Evolutionary conservation across 1,284 basidiomycete genomes (phyloP), one percentile per base, ranked within the genome.

Genomic region (Xanthoconium separans): DNA sequence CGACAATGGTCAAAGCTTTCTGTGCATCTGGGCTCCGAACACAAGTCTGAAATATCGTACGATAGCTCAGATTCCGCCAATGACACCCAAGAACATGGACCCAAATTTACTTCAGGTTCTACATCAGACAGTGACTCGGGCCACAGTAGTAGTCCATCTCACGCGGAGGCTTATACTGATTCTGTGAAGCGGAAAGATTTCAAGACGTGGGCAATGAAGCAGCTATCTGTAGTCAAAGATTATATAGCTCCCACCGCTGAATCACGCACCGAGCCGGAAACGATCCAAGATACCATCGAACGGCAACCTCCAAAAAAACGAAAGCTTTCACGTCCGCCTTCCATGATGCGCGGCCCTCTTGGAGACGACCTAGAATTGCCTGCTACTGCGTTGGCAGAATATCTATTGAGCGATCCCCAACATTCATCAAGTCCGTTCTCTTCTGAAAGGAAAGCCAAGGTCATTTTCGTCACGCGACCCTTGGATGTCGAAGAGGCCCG

Each of bases 171-270:
- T 48, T 13, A 59, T 53, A 20, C 53, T 56, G 10, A 50, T 44
- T 55, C 68, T 59, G 65, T 72, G 61, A 57, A 80, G 55, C 71
- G 71, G 16, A 62, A 77, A 5, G 81, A 80, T 8, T 95, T 95
- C 80, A 95, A 95, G 66, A 77, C 83, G 42, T 95, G 93, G 93
- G 93, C 93, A 1, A 70, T 85, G 61, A 81, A 87, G 51, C 91
- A 95, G 58, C 75, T 93, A 44, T 81, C 75, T 56, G 68, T 70
- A 6, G 82, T 79, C 10, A 87, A 87, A 65, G 77, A 77, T 16
- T 80, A 85, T 55, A 44, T 61, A 16, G 56, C 56, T 20, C 50
- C 63, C 9, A 50, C 63, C 47, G 48, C 59, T 10, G 50, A 61
- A 20, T 57, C 45, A 41, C 20, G 11, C 8, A 15, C 36, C 33